These are phyloP conservation scores for Terana coerulea DNA, from an alignment of 768 basidiomycete genomes.

Conservation along the genomic window DNA sequence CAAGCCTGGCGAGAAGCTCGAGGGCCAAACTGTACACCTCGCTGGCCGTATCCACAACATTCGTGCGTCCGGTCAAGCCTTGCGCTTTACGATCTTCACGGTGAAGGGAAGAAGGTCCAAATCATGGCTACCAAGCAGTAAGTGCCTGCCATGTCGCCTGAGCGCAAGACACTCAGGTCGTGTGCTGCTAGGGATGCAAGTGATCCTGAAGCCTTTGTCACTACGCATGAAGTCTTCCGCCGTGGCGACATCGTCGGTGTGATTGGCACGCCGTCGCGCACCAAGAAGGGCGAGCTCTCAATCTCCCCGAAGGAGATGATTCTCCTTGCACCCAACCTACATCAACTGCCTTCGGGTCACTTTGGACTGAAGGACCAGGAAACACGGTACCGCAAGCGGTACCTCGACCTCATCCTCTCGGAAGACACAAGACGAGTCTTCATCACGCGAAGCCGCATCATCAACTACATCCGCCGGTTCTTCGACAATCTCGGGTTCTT, in stretches of 20 bases:
- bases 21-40: constrained; percentile 54
- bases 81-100: constrained; percentile 93
- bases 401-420: constrained; percentile 96
- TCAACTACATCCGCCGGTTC: constrained; percentile 92
- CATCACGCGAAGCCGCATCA: constrained; percentile 80
- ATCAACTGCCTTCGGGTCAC: constrained; percentile 89
- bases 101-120: constrained; percentile 91
- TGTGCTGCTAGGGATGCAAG: constrained; percentile 49
- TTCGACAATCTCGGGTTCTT: constrained; percentile 90
- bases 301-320: constrained; percentile 77
- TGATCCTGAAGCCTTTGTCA: constrained; percentile 59
- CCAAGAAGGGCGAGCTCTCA: constrained; percentile 93
- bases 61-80: constrained; percentile 74
- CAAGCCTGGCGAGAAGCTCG: constrained; percentile 59
- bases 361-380: constrained; percentile 97
- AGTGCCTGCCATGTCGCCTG: constrained; percentile 24
- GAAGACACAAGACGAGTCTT: constrained; percentile 89
- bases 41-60: constrained; percentile 94
- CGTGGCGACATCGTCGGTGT: constrained; percentile 97
- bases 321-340: constrained; percentile 93
- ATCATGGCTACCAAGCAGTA: constrained; percentile 88
- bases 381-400: constrained; percentile 95
- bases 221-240: constrained; percentile 81
- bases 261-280: constrained; percentile 81
- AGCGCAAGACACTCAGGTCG: background rate